Evolutionary conservation across 1,139 yeast genomes (phyloP), one percentile per base, ranked within the genome.

Genomic region (Kodamaea sp.): DNA sequence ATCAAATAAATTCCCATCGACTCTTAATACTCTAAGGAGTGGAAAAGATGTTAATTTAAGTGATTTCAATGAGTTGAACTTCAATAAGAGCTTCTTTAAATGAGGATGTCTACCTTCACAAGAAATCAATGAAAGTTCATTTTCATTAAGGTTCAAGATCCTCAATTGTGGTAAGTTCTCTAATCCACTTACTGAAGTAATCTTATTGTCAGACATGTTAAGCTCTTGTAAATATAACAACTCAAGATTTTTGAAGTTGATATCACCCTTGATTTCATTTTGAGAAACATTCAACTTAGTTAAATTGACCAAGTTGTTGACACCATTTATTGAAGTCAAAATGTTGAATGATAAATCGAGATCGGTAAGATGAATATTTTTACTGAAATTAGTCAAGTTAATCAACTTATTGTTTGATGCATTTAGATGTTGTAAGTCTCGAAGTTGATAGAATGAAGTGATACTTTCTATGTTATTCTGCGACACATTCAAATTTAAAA

Each of bases 211-310:
- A 8, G 75, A 66, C 33, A 78, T 39, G 36, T 69, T 61, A 39
- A 79, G 49, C 28, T 70, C 75, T 47, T 75, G 74, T 27, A 79
- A 57, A 40, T 67, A 63, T 31, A 62, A 57, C 24, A 77, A 55
- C 7, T 60, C 54, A 37, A 55, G 69, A 2, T 51, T 44, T 2
- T 52, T 46, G 37, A 78, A 67, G 50, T 75, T 62, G 1, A 78
- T 37, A 2, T 37, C 50, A 0, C 78, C 80, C 4, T 39, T 39
- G 5, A 77, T 46, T 3, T 55, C 50, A 50, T 79, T 79, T 38
- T 62, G 62, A 2, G 78, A 65, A 5, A 75, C 50, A 48, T 76
- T 66, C 33, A 78, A 53, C 10, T 48, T 51, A 4, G 62, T 57
- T 38, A 79, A 60, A 55, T 74, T 73, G 20, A 60, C 58, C 28